phyloP scores from a whole-genome alignment of 1,139 yeast genomes.

The Lodderomyces orthopsilosis region DNA sequence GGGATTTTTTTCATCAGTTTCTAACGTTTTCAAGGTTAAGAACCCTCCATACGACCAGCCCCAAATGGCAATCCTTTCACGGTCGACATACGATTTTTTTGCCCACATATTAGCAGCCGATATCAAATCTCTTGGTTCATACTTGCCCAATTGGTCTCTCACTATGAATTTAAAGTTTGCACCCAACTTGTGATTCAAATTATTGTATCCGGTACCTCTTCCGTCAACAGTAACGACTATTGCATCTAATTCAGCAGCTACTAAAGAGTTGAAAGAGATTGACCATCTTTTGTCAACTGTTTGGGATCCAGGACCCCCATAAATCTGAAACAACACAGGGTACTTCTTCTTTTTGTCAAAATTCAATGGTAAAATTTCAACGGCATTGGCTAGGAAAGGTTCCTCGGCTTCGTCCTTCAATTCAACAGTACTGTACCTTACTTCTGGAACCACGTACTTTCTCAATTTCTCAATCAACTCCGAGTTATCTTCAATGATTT shows the following conservation, averaged over 20 bases:
- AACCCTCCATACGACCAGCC: constrained; percentile 89
- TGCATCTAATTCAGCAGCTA: constrained; percentile 67
- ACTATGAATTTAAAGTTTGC: constrained; percentile 59
- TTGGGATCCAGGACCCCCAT: constrained; percentile 86
- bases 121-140: constrained; percentile 70
- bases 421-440: constrained; percentile 45
- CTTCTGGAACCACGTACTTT: constrained; percentile 48
- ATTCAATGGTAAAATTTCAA: constrained; percentile 62
- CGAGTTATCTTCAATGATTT: constrained; percentile 49
- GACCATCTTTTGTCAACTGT: constrained; percentile 53
- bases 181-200: constrained; percentile 32
- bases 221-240: constrained; percentile 81
- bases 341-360: constrained; percentile 55
- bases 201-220: constrained; percentile 74
- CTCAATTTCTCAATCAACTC: constrained; percentile 36
- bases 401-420: constrained; percentile 43
- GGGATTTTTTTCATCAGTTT: constrained; percentile 56
- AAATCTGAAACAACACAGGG: constrained; percentile 70
- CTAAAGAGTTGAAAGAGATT: constrained; percentile 59
- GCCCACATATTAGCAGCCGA: constrained; percentile 64
- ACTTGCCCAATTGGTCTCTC: constrained; percentile 62
- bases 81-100: constrained; percentile 53
- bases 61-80: constrained; percentile 63
- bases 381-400: constrained; percentile 47
- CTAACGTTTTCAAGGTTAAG: constrained; percentile 70